phyloP scores from a whole-genome alignment of 371 early-diverging fungal genomes.

The Lichtheimia ramosa region DNA sequence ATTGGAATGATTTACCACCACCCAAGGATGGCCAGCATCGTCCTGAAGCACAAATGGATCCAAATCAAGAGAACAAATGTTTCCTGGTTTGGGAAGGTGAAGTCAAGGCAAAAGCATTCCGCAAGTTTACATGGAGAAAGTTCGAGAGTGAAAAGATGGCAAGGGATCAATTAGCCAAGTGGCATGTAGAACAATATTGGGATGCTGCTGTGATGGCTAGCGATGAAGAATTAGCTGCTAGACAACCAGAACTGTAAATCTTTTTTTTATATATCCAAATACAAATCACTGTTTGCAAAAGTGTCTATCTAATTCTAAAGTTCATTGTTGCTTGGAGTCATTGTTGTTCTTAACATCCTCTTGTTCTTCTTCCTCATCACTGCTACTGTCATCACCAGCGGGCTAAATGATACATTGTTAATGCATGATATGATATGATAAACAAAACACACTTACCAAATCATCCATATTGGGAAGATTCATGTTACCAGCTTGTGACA shows the following conservation, averaged over 20 bases:
- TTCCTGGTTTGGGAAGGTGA: slow-evolving; percentile 93
- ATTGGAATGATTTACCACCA: slow-evolving; percentile 75
- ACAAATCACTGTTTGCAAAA: neutral
- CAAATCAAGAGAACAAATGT: slow-evolving; percentile 75
- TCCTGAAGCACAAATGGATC: slow-evolving; percentile 36
- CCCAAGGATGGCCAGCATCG: slow-evolving; percentile 43
- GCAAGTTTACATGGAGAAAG: slow-evolving; percentile 70
- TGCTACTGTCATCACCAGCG: too few species aligned
- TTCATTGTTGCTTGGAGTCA: too few species aligned
- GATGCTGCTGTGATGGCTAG: slow-evolving; percentile 60
- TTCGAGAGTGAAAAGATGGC: slow-evolving; percentile 79
- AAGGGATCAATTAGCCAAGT: slow-evolving; percentile 67
- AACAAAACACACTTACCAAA: neutral
- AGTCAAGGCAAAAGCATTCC: slow-evolving; percentile 73
- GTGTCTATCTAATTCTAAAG: too few species aligned
- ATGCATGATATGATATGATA: too few species aligned
- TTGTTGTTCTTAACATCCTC: too few species aligned
- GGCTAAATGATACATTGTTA: too few species aligned
- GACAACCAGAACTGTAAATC: slow-evolving; percentile 32
- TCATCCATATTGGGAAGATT: slow-evolving; percentile 11
- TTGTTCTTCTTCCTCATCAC: too few species aligned
- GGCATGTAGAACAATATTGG: slow-evolving; percentile 82
- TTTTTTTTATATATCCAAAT: neutral
- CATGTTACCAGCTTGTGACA: slow-evolving; percentile 35
- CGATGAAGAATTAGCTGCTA: slow-evolving; percentile 41